Percentiles rank a stretch among this genome's conserved stretches.
These are phyloP conservation scores for Leccinellum rugosiceps DNA, from an alignment of 768 basidiomycete genomes.

Conservation along the genomic window DNA sequence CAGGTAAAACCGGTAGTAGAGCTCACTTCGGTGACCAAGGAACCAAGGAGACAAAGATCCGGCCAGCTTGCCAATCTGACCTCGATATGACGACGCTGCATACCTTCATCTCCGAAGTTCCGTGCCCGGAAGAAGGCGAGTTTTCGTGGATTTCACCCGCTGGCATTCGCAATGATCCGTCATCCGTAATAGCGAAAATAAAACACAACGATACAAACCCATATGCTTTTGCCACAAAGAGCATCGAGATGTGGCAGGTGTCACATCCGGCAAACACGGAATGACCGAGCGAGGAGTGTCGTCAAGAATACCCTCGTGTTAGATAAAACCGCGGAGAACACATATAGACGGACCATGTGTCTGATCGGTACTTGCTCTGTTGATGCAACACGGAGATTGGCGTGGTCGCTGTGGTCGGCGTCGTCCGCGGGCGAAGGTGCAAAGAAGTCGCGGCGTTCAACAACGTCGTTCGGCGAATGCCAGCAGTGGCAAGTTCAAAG, in stretches of 20 bases:
- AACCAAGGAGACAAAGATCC: not conserved
- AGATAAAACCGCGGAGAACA: not conserved
- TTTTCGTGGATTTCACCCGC: not conserved
- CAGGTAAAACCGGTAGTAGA: not conserved
- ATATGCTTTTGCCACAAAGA: not conserved
- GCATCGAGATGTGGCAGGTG: not conserved
- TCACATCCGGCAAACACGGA: not conserved
- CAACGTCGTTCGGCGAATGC: too few species aligned
- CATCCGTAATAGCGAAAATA: not conserved
- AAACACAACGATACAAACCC: not conserved
- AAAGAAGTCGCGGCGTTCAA: not conserved
- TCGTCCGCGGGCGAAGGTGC: not conserved
- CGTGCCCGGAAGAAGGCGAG: slow-evolving; percentile 3
- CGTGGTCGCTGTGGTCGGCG: not conserved
- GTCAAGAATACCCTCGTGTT: too few species aligned
- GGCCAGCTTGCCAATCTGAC: too few species aligned
- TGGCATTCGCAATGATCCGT: not conserved
- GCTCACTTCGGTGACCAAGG: not conserved
- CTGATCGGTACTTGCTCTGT: too few species aligned
- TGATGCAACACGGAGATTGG: not conserved
- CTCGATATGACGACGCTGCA: too few species aligned
- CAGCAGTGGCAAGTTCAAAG: too few species aligned
- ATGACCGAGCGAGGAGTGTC: not conserved
- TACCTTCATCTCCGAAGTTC: slow-evolving; percentile 1
- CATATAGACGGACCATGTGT: not conserved